A percentile compares a stretch with the other conserved stretches of the same genome.
phyloP scores from a whole-genome alignment of 108 stramenopile genomes.

The Nannochloropsis gaditana region DNA sequence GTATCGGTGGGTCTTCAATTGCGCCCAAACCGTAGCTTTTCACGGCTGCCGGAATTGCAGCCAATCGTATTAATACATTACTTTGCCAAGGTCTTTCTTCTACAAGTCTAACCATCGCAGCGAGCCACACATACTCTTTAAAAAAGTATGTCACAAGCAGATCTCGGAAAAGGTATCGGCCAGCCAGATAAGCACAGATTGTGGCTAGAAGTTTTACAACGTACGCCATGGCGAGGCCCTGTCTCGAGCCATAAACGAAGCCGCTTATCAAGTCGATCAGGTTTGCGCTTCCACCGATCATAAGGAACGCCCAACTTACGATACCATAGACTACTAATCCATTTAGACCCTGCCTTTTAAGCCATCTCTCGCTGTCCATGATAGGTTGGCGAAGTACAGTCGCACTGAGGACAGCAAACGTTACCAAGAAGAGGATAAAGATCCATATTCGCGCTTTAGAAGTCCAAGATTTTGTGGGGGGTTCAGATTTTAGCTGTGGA shows the following conservation, averaged over 20 bases:
- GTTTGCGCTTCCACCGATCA: not conserved
- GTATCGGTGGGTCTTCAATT: not conserved
- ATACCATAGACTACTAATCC: not conserved
- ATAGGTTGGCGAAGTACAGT: not conserved
- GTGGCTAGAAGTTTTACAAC: not conserved
- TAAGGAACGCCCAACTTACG: not conserved
- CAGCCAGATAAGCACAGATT: not conserved
- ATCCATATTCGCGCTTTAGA: not conserved
- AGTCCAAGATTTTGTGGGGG: not conserved
- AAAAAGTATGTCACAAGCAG: not conserved
- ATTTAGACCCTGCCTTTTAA: not conserved
- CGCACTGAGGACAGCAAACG: not conserved
- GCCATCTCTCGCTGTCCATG: conserved; percentile 13
- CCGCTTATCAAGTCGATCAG: not conserved
- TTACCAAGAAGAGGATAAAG: not conserved
- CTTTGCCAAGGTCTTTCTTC: conserved; percentile 16
- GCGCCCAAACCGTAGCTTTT: conserved; percentile 6
- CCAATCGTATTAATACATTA: not conserved
- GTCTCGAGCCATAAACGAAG: not conserved
- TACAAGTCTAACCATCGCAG: not conserved
- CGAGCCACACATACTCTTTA: conserved; percentile 8
- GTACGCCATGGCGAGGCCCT: not conserved
- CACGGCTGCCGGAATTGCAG: not conserved
- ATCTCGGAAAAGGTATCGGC: not conserved
- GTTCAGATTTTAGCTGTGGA: not conserved